Base-by-base conservation (phyloP, 2,329 filamentous ascomycete genomes). In the Ophiostoma novo-ulmi region DNA sequence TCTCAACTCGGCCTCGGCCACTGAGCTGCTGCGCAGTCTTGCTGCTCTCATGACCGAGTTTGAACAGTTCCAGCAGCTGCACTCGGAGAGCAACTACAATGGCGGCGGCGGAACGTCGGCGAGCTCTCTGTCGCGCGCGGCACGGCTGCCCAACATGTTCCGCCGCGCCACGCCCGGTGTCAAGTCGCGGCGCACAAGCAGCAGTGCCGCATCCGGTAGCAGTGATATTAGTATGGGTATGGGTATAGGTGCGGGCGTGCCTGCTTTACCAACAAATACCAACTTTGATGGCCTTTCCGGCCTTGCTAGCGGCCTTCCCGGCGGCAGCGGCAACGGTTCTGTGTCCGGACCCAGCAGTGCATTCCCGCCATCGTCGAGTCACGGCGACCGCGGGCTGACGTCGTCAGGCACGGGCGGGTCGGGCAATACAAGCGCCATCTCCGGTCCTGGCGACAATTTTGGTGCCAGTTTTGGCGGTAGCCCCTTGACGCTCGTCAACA, bases 21-120 rank as follows among this genome's bases (percentile, higher is more conserved):
- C 89, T 75, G 95, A 99, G 77, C 97, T 97, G 79, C 87, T 99
- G 52, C 90, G 91, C 76, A 91, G 91, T 55, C 85, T 98, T 68
- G 94, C 96, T 77, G 88, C 90, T 8, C 89, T 99, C 2, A 85
- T 99, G 5, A 82, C 89, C 74, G 95, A 99, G 80, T 99, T 97
- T 79, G 95, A 99, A 76, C 88, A 93, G 68, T 99, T 96, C 81
- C 94, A 97, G 79, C 88, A 91, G 77, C 87, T 95, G 4, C 93
- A 97, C 80, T 88, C 91, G 22, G 89, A 94, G 61, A 91, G 91
- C 71, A 67, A 31, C 38, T 48, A 67, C 38, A 22, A n/a, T 22
- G n/a, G 65, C 22, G 10, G 36, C 20, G 91, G 91, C 58, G 66
- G 72, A 65, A 84, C 85, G 71, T 85, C 87, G 20, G 85, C 88